Evolutionary conservation across 2,329 filamentous ascomycete genomes (phyloP).

Genomic region (Chrysoporthe austroafricana): DNA sequence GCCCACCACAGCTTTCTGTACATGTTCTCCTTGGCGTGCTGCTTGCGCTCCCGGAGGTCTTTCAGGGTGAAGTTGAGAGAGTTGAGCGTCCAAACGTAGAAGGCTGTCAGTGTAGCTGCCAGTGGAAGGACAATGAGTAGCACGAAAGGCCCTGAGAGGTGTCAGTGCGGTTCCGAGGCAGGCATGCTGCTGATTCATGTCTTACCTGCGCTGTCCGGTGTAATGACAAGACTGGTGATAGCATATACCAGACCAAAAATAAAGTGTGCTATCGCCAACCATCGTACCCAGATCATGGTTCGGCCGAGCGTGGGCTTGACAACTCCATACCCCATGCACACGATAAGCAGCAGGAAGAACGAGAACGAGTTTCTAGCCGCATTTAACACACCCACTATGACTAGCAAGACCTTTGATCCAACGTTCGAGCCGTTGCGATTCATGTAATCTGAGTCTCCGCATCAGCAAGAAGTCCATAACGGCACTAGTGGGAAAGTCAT

Average conservation of each 20-base stretch:
- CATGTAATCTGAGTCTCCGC: slow-evolving; percentile 70
- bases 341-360: slow-evolving; percentile 95
- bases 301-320: slow-evolving; percentile 91
- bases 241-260: slow-evolving; percentile 94
- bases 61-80: slow-evolving; percentile 94
- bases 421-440: slow-evolving; percentile 86
- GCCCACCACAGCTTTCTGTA: slow-evolving; percentile 99
- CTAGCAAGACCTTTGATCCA: slow-evolving; percentile 82
- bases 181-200: slow-evolving; percentile 10
- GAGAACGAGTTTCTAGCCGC: slow-evolving; percentile 96
- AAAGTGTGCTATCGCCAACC: slow-evolving; percentile 90
- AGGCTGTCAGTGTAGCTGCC: slow-evolving; percentile 88
- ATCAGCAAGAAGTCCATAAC: slow-evolving; percentile 9
- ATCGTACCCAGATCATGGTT: slow-evolving; percentile 92
- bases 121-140: slow-evolving; percentile 92
- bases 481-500: slow-evolving; percentile 34
- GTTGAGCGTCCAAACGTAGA: slow-evolving; percentile 99
- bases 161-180: background rate
- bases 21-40: slow-evolving; percentile 91
- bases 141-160: slow-evolving; percentile 72
- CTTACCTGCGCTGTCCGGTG: slow-evolving; percentile 79
- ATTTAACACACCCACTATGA: slow-evolving; percentile 90
- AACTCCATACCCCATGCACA: slow-evolving; percentile 99
- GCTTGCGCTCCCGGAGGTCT: slow-evolving; percentile 91
- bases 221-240: slow-evolving; percentile 84